A percentile compares a stretch with the other conserved stretches of the same genome.
phyloP scores from a whole-genome alignment of 331 rosid species.

The Stylosanthes scabra region DNA sequence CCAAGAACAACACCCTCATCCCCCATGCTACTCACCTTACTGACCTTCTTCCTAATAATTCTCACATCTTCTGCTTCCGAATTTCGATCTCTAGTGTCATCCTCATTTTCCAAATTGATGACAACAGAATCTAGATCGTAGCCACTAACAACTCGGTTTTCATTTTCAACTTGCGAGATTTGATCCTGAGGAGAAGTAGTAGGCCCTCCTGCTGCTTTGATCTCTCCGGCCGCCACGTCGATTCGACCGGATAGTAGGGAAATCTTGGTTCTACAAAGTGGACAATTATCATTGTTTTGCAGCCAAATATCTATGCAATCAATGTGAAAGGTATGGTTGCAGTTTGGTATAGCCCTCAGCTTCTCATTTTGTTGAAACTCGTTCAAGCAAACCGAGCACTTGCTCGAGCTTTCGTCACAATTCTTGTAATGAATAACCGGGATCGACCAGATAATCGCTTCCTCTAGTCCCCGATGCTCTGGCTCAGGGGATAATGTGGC shows the following conservation, averaged over 20 bases:
- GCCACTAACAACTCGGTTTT: conserved; percentile 6
- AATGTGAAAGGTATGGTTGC: conserved; percentile 77
- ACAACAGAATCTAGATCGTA: conserved; percentile 58
- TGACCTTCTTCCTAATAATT: conserved; percentile 37
- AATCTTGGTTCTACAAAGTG: conserved; percentile 72
- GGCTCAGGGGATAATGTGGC: conserved; percentile 37
- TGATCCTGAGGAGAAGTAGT: conserved; percentile 43
- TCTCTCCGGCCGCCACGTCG: conserved; percentile 24
- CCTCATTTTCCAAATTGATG: conserved; percentile 58
- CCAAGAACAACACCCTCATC: conserved; percentile 59
- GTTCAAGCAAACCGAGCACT: conserved; percentile 79
- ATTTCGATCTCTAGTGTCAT: conserved; percentile 26
- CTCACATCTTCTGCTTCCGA: conserved; percentile 42
- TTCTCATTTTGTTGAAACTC: conserved; percentile 76
- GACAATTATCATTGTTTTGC: conserved; percentile 77
- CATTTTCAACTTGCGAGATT: conserved; percentile 35
- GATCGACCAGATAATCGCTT: conserved; percentile 62
- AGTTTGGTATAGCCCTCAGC: conserved; percentile 70
- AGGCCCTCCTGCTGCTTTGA: conserved; percentile 46
- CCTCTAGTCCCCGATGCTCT: conserved; percentile 60
- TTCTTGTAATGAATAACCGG: conserved; percentile 64
- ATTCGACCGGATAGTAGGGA: conserved; percentile 41
- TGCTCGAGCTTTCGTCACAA: conserved; percentile 30
- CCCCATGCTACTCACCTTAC: conserved; percentile 68
- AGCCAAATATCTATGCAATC: conserved; percentile 94